Evolutionary conservation across 2,329 filamentous ascomycete genomes (phyloP).

Genomic region (Xylariaceae sp.): DNA sequence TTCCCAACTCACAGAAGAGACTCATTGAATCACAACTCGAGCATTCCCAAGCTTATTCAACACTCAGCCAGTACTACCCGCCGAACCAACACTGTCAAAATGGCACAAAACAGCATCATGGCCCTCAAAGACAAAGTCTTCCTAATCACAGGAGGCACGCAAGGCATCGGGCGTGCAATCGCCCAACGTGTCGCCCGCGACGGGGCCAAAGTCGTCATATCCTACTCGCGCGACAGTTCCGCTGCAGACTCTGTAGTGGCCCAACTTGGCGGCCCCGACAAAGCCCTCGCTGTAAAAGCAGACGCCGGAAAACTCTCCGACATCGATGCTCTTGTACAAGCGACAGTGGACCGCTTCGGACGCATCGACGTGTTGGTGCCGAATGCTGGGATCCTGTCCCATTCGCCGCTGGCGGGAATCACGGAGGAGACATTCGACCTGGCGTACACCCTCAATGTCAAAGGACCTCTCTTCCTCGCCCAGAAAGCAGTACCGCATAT

Average conservation of each 20-base stretch:
- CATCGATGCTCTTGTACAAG: constrained; percentile 47
- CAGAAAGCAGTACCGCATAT: constrained; percentile 43
- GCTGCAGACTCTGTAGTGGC: constrained; percentile 49
- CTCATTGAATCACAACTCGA: too few species aligned
- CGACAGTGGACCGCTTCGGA: constrained; percentile 48
- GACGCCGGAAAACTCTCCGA: constrained; percentile 47
- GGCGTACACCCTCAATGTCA: constrained; percentile 23
- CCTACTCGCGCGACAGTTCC: constrained; percentile 49
- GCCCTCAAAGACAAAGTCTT: constrained; percentile 33
- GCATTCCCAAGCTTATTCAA: too few species aligned
- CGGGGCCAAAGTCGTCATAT: constrained; percentile 57
- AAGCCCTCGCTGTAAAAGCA: constrained; percentile 54
- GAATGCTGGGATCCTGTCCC: constrained; percentile 52
- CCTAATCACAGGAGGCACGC: constrained; percentile 55
- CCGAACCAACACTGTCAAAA: not conserved
- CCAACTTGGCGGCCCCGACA: constrained; percentile 38
- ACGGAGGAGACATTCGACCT: constrained; percentile 30
- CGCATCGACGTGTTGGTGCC: constrained; percentile 58
- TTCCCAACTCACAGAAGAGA: too few species aligned
- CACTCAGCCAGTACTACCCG: too few species aligned
- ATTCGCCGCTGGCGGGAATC: constrained; percentile 47
- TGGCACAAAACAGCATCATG: not conserved
- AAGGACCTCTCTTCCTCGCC: constrained; percentile 45
- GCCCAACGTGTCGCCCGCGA: constrained; percentile 55
- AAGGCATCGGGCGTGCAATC: constrained; percentile 59